A percentile compares a stretch with the other conserved stretches of the same genome.
These are phyloP conservation scores for Torrubiella hemipterigena DNA, from an alignment of 2,329 filamentous ascomycete species.

Conservation along the genomic window DNA sequence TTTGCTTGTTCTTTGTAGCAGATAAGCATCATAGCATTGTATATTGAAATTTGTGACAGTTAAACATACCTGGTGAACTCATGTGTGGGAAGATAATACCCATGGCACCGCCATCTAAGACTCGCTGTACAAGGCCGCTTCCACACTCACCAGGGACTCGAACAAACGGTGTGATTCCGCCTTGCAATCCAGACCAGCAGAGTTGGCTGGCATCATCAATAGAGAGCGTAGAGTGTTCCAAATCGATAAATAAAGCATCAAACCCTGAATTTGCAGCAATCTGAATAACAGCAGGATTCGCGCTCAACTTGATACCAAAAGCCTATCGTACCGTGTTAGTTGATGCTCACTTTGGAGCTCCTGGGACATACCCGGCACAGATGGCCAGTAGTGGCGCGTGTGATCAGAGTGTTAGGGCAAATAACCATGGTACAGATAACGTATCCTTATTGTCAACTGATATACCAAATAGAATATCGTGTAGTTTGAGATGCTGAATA, in stretches of 20 bases:
- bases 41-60: neutral
- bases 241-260: conserved; percentile 24
- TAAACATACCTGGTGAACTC: conserved; percentile 7
- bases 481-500: too few relatives aligned
- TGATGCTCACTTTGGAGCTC: neutral
- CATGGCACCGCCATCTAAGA: conserved; percentile 19
- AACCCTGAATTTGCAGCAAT: conserved; percentile 19
- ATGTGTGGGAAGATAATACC: conserved; percentile 19
- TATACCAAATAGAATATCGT: too few relatives aligned
- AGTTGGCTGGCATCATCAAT: conserved; percentile 17
- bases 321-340: conserved; percentile 6
- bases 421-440: neutral
- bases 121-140: conserved; percentile 18
- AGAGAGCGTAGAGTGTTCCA: conserved; percentile 22
- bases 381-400: neutral
- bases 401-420: neutral
- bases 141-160: conserved; percentile 21
- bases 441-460: too few relatives aligned
- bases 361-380: neutral
- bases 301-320: conserved; percentile 16
- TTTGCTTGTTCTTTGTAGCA: conserved; percentile 7
- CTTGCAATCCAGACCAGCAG: conserved; percentile 13
- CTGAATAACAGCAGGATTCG: conserved; percentile 16
- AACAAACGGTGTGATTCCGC: conserved; percentile 18
- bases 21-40: neutral